phyloP scores from a whole-genome alignment of 2,329 filamentous ascomycete genomes.

The Teratosphaeriaceae sp. region DNA sequence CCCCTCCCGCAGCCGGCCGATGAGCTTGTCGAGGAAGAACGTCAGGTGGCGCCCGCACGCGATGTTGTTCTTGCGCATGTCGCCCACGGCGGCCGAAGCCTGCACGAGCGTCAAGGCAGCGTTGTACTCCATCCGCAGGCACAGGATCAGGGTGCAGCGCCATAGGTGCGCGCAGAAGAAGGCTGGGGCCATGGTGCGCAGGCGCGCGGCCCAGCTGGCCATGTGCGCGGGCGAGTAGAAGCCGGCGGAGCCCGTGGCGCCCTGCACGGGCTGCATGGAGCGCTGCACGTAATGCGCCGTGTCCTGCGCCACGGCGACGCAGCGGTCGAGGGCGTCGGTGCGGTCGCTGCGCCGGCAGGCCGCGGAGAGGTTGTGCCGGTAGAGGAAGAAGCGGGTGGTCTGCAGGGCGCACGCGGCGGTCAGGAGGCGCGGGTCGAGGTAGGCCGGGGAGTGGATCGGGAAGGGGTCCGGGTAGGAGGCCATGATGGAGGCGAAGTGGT shows the following conservation, averaged over 20 bases:
- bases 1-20: slow-evolving; percentile 47
- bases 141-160: slow-evolving; percentile 74
- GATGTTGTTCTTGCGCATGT: slow-evolving; percentile 63
- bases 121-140: slow-evolving; percentile 66
- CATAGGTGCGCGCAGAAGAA: slow-evolving; percentile 80
- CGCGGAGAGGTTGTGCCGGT: slow-evolving; percentile 81
- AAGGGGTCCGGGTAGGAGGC: slow-evolving; percentile 69
- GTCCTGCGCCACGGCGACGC: slow-evolving; percentile 66
- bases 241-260: slow-evolving; percentile 13
- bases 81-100: slow-evolving; percentile 62
- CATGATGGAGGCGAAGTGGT: slow-evolving; percentile 70
- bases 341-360: slow-evolving; percentile 60
- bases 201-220: slow-evolving; percentile 46
- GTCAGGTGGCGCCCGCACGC: slow-evolving; percentile 74
- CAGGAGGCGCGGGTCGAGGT: slow-evolving; percentile 67
- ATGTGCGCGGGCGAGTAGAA: slow-evolving; percentile 27
- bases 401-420: slow-evolving; percentile 72
- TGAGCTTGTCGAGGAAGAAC: slow-evolving; percentile 69
- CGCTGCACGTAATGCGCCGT: slow-evolving; percentile 71
- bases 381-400: slow-evolving; percentile 74
- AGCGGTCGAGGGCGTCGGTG: slow-evolving; percentile 67
- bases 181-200: slow-evolving; percentile 63
- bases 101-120: slow-evolving; percentile 67
- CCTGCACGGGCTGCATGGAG: slow-evolving; percentile 42
- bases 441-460: slow-evolving; percentile 57